Percentiles rank a stretch among this genome's conserved stretches.
Evolutionary conservation across 2,329 filamentous ascomycete species (phyloP).

Genomic region (Blastomyces silverae): DNA sequence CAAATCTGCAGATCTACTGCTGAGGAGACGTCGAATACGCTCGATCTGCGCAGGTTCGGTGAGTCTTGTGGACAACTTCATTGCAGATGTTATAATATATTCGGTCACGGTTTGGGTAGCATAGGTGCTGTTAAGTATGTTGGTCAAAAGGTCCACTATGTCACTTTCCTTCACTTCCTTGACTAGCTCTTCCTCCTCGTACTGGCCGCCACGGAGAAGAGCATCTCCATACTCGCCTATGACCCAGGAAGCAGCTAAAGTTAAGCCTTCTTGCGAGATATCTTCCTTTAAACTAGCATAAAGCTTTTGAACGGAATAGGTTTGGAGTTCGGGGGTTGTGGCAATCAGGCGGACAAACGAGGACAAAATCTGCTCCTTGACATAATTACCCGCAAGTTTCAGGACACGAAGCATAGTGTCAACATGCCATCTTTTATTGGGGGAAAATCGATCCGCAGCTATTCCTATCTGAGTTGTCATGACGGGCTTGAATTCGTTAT

Average conservation of each 20-base stretch:
- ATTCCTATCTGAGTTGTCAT: conserved; percentile 99
- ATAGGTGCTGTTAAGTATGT: conserved; percentile 90
- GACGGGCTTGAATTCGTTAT: conserved; percentile 96
- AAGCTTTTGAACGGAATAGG: conserved; percentile 92
- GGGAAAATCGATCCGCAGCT: conserved; percentile 89
- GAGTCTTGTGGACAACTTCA: conserved; percentile 89
- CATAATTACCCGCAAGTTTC: conserved; percentile 89
- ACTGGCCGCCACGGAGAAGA: conserved; percentile 79
- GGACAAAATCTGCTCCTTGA: conserved; percentile 95
- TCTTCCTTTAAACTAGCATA: conserved; percentile 89
- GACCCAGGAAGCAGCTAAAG: conserved; percentile 89
- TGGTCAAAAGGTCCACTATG: conserved; percentile 83
- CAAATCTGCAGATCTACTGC: conserved; percentile 72
- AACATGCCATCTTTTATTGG: conserved; percentile 97
- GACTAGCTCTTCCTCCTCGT: conserved; percentile 88
- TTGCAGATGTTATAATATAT: conserved; percentile 89
- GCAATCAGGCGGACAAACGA: conserved; percentile 95
- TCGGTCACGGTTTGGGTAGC: conserved; percentile 85
- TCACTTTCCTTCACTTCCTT: conserved; percentile 77
- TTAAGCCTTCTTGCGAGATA: conserved; percentile 94
- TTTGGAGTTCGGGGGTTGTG: conserved; percentile 88
- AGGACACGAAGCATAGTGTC: conserved; percentile 95
- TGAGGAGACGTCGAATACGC: conserved; percentile 70
- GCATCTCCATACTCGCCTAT: conserved; percentile 95
- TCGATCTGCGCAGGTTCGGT: conserved; percentile 79